Evolutionary conservation across 805 yeast genomes (phyloP).

Genomic region (Saturnispora hagleri): DNA sequence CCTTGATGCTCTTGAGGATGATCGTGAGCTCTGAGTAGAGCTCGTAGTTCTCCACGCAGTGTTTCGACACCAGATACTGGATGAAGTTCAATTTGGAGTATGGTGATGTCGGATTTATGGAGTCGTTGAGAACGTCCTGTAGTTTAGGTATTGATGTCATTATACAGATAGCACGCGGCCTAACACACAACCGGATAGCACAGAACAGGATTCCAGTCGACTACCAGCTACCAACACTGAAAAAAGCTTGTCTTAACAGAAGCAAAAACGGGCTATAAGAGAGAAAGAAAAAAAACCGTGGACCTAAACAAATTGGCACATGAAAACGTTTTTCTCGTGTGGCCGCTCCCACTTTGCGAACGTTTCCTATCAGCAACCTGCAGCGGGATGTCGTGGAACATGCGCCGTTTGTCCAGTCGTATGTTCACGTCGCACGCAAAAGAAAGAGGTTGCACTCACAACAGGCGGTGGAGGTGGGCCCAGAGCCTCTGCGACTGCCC

Average conservation of each 20-base stretch:
- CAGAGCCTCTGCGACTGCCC: too few relatives aligned
- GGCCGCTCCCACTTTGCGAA: background rate
- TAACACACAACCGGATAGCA: background rate
- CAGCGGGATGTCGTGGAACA: background rate
- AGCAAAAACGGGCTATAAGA: background rate
- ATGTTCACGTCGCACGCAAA: background rate
- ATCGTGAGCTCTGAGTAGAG: constrained; percentile 22
- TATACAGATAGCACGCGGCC: background rate
- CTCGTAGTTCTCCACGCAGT: constrained; percentile 30
- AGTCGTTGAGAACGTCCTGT: constrained; percentile 21
- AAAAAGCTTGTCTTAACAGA: background rate
- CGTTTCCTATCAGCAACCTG: background rate
- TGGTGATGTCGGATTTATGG: constrained; percentile 14
- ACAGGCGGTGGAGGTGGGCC: too few relatives aligned
- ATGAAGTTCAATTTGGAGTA: constrained; percentile 23
- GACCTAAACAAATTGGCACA: background rate
- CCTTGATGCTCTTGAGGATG: constrained; percentile 13
- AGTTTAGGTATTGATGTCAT: constrained; percentile 20
- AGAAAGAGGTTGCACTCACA: too few relatives aligned
- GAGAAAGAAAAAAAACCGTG: background rate
- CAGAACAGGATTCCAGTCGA: too few relatives aligned
- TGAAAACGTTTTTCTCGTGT: background rate
- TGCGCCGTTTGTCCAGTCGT: background rate
- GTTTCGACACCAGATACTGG: constrained; percentile 23
- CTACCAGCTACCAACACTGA: too few relatives aligned